A percentile compares a stretch with the other conserved stretches of the same genome.
Conservation (phyloP, 108 stramenopile species). For the Cyclotella atomus region DNA sequence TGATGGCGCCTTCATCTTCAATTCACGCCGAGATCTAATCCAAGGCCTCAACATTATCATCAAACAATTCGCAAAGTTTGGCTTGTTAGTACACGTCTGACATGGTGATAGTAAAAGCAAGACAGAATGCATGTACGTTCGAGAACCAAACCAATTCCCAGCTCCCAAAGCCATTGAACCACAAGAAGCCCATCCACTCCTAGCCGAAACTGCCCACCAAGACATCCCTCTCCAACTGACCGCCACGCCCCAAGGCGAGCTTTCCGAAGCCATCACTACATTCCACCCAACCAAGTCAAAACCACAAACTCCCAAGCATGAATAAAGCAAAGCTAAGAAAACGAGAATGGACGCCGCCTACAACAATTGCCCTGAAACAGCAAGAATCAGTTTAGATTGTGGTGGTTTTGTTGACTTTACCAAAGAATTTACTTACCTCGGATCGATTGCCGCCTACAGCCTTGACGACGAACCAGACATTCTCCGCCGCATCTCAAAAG, state of each 20-base stretch:
- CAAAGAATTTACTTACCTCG: not conserved
- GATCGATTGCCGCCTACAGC: not conserved
- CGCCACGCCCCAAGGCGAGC: no score
- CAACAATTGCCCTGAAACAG: not conserved
- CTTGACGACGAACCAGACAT: not conserved
- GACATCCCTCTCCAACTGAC: no score
- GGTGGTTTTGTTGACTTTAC: not conserved
- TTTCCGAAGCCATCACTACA: no score
- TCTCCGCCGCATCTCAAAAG: not conserved
- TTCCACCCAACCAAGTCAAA: no score
- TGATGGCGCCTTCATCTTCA: conserved; percentile 18
- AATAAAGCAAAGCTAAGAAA: no score
- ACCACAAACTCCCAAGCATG: no score
- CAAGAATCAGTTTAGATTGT: not conserved
- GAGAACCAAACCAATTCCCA: not conserved
- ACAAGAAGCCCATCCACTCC: no score
- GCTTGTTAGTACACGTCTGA: conserved; percentile 2
- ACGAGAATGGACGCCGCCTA: not conserved
- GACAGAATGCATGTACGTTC: conserved; percentile 12
- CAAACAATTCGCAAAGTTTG: not conserved
- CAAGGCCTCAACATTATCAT: conserved; percentile 3
- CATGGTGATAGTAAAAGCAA: not conserved
- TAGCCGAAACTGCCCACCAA: no score
- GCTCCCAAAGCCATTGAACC: not conserved
- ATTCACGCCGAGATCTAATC: not conserved